Conservation (phyloP, 2,329 filamentous ascomycete species). For the Aspergillus udagawae region DNA sequence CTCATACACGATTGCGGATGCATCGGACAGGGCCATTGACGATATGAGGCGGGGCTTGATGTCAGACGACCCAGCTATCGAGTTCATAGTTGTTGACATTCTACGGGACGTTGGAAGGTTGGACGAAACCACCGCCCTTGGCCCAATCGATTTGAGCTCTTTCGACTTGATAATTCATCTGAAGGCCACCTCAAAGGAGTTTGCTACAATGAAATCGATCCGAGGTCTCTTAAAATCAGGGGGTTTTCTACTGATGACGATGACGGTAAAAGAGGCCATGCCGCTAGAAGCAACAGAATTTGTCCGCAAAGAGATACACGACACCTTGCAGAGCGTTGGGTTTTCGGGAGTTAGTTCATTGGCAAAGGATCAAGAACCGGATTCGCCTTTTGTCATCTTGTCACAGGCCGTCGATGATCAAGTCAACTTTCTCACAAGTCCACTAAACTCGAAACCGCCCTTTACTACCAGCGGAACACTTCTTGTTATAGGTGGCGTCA, state of each 20-base stretch:
- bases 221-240: not conserved
- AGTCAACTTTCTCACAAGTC: not conserved
- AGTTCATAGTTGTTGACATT: not conserved
- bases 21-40: not conserved
- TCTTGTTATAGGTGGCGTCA: not conserved
- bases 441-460: not conserved
- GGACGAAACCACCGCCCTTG: no score
- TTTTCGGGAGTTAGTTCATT: conserved; percentile 8
- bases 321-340: conserved; percentile 1
- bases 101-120: not conserved
- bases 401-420: conserved; percentile 5
- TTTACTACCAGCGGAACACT: not conserved
- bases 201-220: not conserved
- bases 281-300: not conserved
- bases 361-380: conserved; percentile 1
- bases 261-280: not conserved
- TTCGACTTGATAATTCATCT: conserved; percentile 4
- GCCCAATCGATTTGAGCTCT: not conserved
- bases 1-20: conserved; percentile 1
- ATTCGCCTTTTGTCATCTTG: conserved; percentile 5
- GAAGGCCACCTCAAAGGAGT: not conserved
- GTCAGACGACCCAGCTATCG: not conserved
- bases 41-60: not conserved
- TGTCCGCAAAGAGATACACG: conserved; percentile 1
- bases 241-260: conserved; percentile 3